Evolutionary conservation across 495 filamentous ascomycete species (phyloP), one percentile per base, ranked within the genome.

Genomic region (Xylaria bambusicola): DNA sequence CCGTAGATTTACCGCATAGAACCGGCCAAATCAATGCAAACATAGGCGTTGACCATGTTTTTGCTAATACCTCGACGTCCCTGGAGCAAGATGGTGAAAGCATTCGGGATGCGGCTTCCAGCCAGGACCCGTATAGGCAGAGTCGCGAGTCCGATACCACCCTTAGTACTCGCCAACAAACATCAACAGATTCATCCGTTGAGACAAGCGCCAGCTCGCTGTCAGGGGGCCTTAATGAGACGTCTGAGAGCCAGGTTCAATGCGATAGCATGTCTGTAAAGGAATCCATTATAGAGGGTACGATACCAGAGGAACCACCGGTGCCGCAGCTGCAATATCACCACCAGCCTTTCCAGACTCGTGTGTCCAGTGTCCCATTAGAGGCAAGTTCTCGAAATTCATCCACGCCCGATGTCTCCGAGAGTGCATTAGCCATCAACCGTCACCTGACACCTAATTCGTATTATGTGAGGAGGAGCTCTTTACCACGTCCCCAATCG

Each of bases 401-500:
- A 38, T 79, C 79, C 6, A 78, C 69, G 45, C 73, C 78, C 15
- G 81, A 83, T 49, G 67, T 78, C 8, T 68, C 61, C 9, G 77
- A 81, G 8, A 49, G 58, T 10, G 75, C 66, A 12, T 69, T 69
- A 20, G 63, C 62, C 17, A 78, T 82, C 52, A 84, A 83, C 45
- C 83, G 81, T 26, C 83, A 86, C 64, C 69, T 89, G 12, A 82
- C 82, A 7, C 84, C 82, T 2, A 82, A 70, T 36, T 77, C 76
- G 13, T 71, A 75, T 50, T 77, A 76, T 53, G 66, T 70, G 29
- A 75, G 77, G 60, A 75, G 81, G 48, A 80, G 84, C 51, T 81
- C 80, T 31, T 59, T 88, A 27, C 77, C 82, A 21, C 80, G 91
- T 40, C 91, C 91, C 2, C 77, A 80, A 15, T 95, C 91, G 2